Conservation (phyloP, 2,329 filamentous ascomycete genomes). For the Thermoascus crustaceus region DNA sequence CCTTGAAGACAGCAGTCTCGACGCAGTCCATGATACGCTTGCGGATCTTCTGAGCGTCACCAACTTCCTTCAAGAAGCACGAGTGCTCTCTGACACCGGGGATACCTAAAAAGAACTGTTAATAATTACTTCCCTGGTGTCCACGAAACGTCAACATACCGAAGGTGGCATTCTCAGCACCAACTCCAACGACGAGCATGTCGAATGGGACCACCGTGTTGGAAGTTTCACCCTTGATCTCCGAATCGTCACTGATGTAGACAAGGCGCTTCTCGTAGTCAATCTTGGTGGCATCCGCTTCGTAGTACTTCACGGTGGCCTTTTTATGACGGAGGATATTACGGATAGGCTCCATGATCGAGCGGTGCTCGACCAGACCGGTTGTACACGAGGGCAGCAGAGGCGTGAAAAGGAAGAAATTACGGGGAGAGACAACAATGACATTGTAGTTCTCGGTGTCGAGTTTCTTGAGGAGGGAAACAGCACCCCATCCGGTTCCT, state of each 20-base stretch:
- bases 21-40: conserved; percentile 99
- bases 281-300: conserved; percentile 93
- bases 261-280: conserved; percentile 86
- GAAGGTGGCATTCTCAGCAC: conserved; percentile 97
- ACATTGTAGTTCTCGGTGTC: conserved; percentile 99
- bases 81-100: conserved; percentile 90
- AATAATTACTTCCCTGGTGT: conserved; percentile 4
- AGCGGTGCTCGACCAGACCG: conserved; percentile 95
- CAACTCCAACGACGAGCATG: conserved; percentile 95
- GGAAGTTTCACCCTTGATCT: conserved; percentile 74
- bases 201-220: conserved; percentile 92
- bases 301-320: conserved; percentile 89
- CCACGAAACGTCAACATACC: conserved; percentile 42
- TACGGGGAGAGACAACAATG: conserved; percentile 91
- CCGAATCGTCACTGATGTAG: conserved; percentile 83
- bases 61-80: conserved; percentile 98
- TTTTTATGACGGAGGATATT: conserved; percentile 94
- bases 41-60: conserved; percentile 89
- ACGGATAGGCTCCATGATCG: conserved; percentile 98
- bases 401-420: conserved; percentile 99
- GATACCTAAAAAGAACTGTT: conserved; percentile 48
- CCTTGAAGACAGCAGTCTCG: conserved; percentile 97
- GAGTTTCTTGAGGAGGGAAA: conserved; percentile 95
- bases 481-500: conserved; percentile 95
- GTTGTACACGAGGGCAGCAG: conserved; percentile 96